These are phyloP conservation scores for Cenchrus americanus DNA, from an alignment of 176 grass and related monocot genomes.

Conservation along the genomic window DNA sequence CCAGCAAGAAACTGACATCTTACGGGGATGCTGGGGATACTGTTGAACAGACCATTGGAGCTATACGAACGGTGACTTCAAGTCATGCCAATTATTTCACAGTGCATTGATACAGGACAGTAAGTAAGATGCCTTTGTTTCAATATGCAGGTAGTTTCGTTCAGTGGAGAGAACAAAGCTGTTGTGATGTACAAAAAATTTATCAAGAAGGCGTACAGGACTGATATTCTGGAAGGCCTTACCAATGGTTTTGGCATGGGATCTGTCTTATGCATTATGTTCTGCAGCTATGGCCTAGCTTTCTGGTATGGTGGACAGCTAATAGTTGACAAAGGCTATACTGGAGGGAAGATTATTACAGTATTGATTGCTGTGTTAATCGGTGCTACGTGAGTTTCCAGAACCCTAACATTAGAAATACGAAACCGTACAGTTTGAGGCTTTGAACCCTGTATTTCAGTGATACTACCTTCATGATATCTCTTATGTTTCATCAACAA, in stretches of 20 bases:
- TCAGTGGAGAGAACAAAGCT: conserved; percentile 68
- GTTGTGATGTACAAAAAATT: conserved; percentile 57
- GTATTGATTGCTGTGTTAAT: conserved; percentile 58
- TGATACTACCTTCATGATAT: conserved; percentile 21
- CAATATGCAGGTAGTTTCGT: conserved; percentile 66
- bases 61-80: conserved; percentile 81
- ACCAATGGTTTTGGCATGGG: conserved; percentile 67
- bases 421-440: background rate
- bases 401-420: conserved; percentile 30
- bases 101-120: background rate
- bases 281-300: conserved; percentile 71
- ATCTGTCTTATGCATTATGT: conserved; percentile 52
- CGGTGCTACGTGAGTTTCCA: conserved; percentile 61
- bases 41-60: conserved; percentile 85
- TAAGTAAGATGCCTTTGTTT: conserved; percentile 18
- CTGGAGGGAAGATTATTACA: conserved; percentile 57
- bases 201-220: conserved; percentile 58
- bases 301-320: conserved; percentile 75
- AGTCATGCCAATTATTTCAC: conserved; percentile 20
- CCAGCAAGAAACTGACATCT: conserved; percentile 58
- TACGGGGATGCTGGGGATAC: conserved; percentile 71
- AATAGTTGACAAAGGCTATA: conserved; percentile 65
- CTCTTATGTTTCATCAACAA: conserved; percentile 12
- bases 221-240: conserved; percentile 59
- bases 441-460: background rate